Percentiles rank a stretch among this genome's conserved stretches.
These are phyloP conservation scores for Discostella stelligeroides DNA, from an alignment of 108 stramenopile species.

Conservation along the genomic window DNA sequence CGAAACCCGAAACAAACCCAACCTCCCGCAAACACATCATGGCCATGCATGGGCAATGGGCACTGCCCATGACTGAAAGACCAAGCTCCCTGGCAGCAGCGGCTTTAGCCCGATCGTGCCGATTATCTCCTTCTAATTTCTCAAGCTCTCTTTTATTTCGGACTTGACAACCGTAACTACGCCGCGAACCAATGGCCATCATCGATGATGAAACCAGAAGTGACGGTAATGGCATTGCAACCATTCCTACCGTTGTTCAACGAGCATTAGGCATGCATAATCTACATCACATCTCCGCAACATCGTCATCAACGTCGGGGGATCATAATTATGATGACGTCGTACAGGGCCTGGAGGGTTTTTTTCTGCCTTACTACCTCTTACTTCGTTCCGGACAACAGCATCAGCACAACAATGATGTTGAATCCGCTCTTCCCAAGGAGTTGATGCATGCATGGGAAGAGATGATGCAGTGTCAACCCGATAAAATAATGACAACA, in stretches of 20 bases:
- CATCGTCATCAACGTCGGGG: neutral
- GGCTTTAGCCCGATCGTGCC: too few species aligned
- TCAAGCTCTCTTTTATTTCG: too few species aligned
- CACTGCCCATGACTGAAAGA: too few species aligned
- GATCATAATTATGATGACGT: neutral
- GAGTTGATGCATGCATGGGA: conserved; percentile 6
- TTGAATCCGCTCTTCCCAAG: neutral
- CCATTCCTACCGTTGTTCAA: conserved; percentile 28
- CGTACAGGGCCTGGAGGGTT: conserved; percentile 26
- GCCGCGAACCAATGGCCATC: too few species aligned
- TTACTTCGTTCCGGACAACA: conserved; percentile 11
- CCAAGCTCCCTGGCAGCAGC: too few species aligned
- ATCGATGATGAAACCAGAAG: neutral
- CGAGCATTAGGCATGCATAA: conserved; percentile 30
- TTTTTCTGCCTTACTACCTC: conserved; percentile 26
- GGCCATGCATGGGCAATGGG: too few species aligned
- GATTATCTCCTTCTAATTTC: too few species aligned
- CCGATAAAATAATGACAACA: neutral
- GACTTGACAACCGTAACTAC: too few species aligned
- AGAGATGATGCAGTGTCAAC: conserved; percentile 2
- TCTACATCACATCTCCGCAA: neutral
- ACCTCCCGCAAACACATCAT: too few species aligned
- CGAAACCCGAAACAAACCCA: too few species aligned
- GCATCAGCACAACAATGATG: neutral
- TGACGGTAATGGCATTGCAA: neutral